Evolutionary conservation across 352 stramenopile genomes (phyloP).

Genomic region (Stramenopiles sp.): DNA sequence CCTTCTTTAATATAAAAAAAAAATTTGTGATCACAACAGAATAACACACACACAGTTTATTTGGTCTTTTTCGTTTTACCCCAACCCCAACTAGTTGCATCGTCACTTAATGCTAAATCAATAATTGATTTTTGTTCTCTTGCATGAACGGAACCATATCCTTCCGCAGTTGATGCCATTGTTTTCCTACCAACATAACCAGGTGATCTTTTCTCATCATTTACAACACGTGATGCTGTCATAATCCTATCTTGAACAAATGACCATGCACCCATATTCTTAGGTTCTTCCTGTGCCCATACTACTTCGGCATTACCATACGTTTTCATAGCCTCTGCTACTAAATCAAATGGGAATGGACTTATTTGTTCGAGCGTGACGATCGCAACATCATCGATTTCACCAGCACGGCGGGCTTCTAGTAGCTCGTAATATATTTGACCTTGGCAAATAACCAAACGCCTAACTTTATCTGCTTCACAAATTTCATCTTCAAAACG

Average conservation of each 20-base stretch:
- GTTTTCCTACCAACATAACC: no score
- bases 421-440: conserved; percentile 94
- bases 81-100: no score
- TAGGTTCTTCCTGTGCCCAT: conserved; percentile 92
- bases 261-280: conserved; percentile 92
- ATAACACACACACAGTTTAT: no score
- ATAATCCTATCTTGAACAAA: conserved; percentile 78
- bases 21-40: no score
- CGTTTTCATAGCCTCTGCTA: conserved; percentile 56
- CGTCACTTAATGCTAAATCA: no score
- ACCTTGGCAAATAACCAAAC: conserved; percentile 76
- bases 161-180: no score
- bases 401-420: conserved; percentile 54
- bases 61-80: no score
- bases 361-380: conserved; percentile 87
- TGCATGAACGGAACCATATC: no score
- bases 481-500: conserved; percentile 18
- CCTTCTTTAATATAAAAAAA: no score
- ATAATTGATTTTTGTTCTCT: no score
- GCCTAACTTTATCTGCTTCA: conserved; percentile 31
- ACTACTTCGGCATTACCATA: conserved; percentile 88
- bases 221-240: conserved; percentile 22
- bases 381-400: conserved; percentile 41
- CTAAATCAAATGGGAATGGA: conserved; percentile 89
- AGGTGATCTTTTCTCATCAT: background rate